Percentiles rank a stretch among this genome's conserved stretches.
Conservation (phyloP, 306 rosid genomes). For the Senna tora region DNA sequence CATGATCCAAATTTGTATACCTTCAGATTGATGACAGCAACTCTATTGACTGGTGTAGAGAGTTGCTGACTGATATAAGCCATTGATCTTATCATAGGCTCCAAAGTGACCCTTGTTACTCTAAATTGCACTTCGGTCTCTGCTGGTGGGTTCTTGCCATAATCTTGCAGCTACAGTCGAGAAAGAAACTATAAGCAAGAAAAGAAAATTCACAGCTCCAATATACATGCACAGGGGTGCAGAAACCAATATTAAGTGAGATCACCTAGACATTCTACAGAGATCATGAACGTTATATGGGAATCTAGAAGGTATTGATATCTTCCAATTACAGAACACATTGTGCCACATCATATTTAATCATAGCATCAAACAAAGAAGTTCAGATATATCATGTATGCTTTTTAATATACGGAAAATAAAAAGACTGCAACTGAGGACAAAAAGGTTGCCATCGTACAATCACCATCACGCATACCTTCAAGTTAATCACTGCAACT, state of each 20-base stretch:
- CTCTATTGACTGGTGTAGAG: conserved; percentile 67
- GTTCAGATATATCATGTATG: conserved; percentile 11
- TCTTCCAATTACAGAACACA: conserved; percentile 25
- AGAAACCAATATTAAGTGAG: conserved; percentile 27
- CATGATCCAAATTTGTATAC: conserved; percentile 39
- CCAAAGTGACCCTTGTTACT: conserved; percentile 69
- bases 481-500: conserved; percentile 71
- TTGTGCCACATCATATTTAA: conserved; percentile 7
- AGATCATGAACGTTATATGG: conserved; percentile 10
- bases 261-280: conserved; percentile 28
- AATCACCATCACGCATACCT: conserved; percentile 50
- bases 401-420: conserved; percentile 26
- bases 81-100: conserved; percentile 85
- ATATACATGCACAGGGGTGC: neutral
- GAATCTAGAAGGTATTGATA: conserved; percentile 21
- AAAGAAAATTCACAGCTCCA: conserved; percentile 33
- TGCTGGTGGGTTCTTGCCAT: conserved; percentile 58
- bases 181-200: conserved; percentile 35
- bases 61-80: conserved; percentile 74
- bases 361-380: neutral
- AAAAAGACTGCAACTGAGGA: conserved; percentile 16
- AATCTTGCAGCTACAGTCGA: conserved; percentile 69
- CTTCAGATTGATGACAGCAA: conserved; percentile 79
- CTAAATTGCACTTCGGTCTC: conserved; percentile 76
- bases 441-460: neutral